Conservation (phyloP, 768 basidiomycete species). For the Rhodotorula taiwanensis region DNA sequence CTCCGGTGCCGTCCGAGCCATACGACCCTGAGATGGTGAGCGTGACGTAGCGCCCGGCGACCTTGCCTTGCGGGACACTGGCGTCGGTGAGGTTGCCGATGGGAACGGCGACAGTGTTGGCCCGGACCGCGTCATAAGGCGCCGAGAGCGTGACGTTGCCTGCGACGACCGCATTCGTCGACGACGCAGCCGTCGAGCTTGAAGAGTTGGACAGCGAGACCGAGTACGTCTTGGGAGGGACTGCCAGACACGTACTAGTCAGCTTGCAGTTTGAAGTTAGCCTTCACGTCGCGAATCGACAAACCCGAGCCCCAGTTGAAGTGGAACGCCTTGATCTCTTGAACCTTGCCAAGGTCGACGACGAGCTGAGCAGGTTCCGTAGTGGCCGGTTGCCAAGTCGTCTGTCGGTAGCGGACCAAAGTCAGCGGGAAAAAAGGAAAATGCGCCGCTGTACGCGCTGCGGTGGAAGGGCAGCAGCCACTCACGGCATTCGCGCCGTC, state of each 20-base stretch:
- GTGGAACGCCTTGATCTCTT: slow-evolving; percentile 23
- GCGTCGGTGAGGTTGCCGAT: slow-evolving; percentile 29
- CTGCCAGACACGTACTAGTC: neutral
- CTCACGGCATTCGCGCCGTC: slow-evolving; percentile 33
- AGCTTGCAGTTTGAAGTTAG: too few relatives aligned
- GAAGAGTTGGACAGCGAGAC: slow-evolving; percentile 1
- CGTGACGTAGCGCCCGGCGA: slow-evolving; percentile 25
- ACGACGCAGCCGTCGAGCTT: neutral
- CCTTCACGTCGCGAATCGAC: neutral
- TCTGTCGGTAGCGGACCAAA: slow-evolving; percentile 2
- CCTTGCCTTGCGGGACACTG: neutral
- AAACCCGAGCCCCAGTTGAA: slow-evolving; percentile 30
- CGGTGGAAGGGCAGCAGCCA: neutral
- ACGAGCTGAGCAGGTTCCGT: slow-evolving; percentile 3
- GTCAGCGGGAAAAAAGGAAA: too few relatives aligned
- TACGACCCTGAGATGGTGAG: slow-evolving; percentile 21
- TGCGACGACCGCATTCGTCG: neutral
- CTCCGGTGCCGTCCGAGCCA: slow-evolving; percentile 10
- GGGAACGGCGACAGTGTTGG: slow-evolving; percentile 6
- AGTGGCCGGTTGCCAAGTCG: slow-evolving; percentile 28
- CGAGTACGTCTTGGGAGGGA: slow-evolving; percentile 14
- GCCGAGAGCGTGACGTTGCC: slow-evolving; percentile 11
- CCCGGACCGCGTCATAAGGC: slow-evolving; percentile 1
- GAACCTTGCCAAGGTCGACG: slow-evolving; percentile 13
- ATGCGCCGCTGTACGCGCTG: too few relatives aligned